Evolutionary conservation across 768 basidiomycete species (phyloP).

Genomic region (Rhizopogon vinicolor): DNA sequence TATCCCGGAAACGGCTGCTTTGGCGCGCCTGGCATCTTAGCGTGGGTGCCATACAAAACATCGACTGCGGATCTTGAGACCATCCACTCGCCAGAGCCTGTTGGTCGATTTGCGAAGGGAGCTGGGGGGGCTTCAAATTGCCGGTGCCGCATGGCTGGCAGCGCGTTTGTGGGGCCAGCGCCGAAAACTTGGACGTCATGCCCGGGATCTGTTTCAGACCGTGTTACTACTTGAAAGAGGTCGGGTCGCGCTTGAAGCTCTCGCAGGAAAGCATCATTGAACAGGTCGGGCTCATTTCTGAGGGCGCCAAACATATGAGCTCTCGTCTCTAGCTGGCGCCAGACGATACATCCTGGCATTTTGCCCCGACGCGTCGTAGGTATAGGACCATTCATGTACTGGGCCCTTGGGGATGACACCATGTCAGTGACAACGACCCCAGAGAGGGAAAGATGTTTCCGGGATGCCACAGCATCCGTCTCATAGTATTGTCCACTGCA

Average conservation of each 20-base stretch:
- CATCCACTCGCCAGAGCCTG: conserved; percentile 9
- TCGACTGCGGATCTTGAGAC: conserved; percentile 12
- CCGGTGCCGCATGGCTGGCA: conserved; percentile 9
- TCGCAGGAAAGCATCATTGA: conserved; percentile 20
- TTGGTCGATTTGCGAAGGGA: background rate
- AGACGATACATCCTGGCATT: conserved; percentile 13
- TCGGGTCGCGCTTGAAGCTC: conserved; percentile 27
- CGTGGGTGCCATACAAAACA: conserved; percentile 14
- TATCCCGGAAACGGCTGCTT: conserved; percentile 1
- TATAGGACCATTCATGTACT: background rate
- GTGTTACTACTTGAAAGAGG: conserved; percentile 25
- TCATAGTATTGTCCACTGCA: conserved; percentile 2
- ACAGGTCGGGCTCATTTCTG: conserved; percentile 20
- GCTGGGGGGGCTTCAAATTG: conserved; percentile 20
- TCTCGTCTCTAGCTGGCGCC: conserved; percentile 19
- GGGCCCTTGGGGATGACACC: conserved; percentile 1
- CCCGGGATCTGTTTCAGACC: conserved; percentile 23
- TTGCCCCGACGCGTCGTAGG: conserved; percentile 7
- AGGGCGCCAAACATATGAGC: conserved; percentile 28
- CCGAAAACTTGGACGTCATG: conserved; percentile 21
- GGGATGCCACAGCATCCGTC: background rate
- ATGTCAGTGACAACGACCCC: conserved; percentile 18
- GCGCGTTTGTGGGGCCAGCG: conserved; percentile 5
- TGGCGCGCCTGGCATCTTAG: background rate
- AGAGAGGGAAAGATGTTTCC: conserved; percentile 18